phyloP scores from a whole-genome alignment of 768 basidiomycete species.

The Hericium alpestre region DNA sequence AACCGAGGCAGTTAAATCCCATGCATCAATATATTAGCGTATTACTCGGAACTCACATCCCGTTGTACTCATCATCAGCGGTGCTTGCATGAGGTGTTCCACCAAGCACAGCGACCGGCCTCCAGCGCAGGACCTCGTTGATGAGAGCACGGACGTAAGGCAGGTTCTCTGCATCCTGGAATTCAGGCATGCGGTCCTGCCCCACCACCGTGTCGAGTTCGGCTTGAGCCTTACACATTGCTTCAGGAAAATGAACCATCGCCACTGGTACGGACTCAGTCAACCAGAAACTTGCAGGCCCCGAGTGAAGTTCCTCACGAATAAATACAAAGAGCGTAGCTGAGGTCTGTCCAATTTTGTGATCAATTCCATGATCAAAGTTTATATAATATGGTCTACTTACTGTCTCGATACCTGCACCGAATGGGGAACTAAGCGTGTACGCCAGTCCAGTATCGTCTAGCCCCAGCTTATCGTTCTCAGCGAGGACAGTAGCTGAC shows the following conservation, averaged over 20 bases:
- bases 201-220: slow-evolving; percentile 5
- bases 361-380: not conserved
- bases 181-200: slow-evolving; percentile 4
- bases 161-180: slow-evolving; percentile 5
- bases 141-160: slow-evolving; percentile 11
- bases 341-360: slow-evolving; percentile 17
- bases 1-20: not conserved
- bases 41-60: not conserved
- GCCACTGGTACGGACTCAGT: slow-evolving; percentile 7
- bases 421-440: slow-evolving; percentile 35
- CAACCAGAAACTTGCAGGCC: not conserved
- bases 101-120: slow-evolving; percentile 1
- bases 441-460: slow-evolving; percentile 34
- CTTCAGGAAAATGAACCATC: slow-evolving; percentile 20
- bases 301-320: slow-evolving; percentile 15
- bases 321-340: slow-evolving; percentile 25
- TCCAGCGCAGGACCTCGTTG: slow-evolving; percentile 6
- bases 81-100: slow-evolving; percentile 10
- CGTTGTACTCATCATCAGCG: slow-evolving; percentile 9
- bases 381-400: not conserved
- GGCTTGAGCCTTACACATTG: slow-evolving; percentile 11
- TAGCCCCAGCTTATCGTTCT: slow-evolving; percentile 29
- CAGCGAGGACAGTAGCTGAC: slow-evolving; percentile 25
- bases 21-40: too few species aligned
- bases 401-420: slow-evolving; percentile 37